A percentile compares a stretch with the other conserved stretches of the same genome.
These are phyloP conservation scores for Colletotrichum neosansevieriae DNA, from an alignment of 2,329 filamentous ascomycete species.

Conservation along the genomic window DNA sequence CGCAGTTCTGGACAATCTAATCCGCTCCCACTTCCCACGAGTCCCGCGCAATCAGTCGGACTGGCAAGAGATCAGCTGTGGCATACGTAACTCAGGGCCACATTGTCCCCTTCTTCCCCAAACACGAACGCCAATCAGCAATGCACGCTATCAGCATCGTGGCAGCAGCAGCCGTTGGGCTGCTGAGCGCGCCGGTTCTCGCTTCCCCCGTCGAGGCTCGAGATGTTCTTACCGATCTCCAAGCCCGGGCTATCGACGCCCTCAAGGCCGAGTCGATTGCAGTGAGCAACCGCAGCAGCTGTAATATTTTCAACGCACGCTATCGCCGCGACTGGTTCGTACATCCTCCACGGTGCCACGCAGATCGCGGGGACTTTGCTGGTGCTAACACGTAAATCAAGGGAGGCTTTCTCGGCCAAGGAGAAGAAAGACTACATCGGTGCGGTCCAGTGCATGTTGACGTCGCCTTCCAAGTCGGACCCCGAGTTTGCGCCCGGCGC, in stretches of 20 bases:
- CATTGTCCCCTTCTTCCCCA: no score
- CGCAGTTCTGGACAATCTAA: no score
- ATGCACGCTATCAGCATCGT: no score
- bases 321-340: slow-evolving; percentile 37
- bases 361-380: neutral
- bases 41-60: no score
- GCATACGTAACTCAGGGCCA: no score
- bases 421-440: slow-evolving; percentile 40
- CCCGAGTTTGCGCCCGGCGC: slow-evolving; percentile 32
- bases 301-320: slow-evolving; percentile 35
- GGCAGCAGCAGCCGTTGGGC: no score
- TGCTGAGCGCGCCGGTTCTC: no score
- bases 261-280: slow-evolving; percentile 5
- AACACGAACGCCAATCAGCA: no score
- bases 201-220: neutral
- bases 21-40: no score
- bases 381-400: neutral
- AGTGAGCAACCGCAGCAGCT: slow-evolving; percentile 24
- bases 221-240: slow-evolving; percentile 24
- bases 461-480: slow-evolving; percentile 28
- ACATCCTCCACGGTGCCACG: neutral
- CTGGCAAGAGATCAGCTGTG: no score
- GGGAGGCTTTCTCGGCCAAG: slow-evolving; percentile 27
- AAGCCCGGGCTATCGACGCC: slow-evolving; percentile 15
- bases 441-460: slow-evolving; percentile 40